Percentiles rank a stretch among this genome's conserved stretches.
These are phyloP conservation scores for Chenopodium quinoa DNA, from an alignment of 148 eudicot genomes.

Conservation along the genomic window DNA sequence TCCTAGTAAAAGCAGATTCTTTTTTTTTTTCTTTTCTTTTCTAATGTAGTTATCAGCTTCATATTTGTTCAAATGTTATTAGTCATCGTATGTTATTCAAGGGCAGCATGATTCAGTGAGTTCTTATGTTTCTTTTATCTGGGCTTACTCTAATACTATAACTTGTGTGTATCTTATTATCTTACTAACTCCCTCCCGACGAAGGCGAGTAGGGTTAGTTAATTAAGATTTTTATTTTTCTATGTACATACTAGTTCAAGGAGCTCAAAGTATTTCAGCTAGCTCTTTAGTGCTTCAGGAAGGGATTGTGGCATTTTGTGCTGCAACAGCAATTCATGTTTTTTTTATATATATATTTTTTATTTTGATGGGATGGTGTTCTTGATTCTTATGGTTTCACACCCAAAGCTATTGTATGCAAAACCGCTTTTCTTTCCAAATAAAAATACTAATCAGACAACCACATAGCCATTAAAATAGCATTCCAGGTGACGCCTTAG, in stretches of 20 bases:
- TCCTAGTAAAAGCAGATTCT: not conserved
- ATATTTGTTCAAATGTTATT: slow-evolving; percentile 1
- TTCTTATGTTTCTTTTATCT: not conserved
- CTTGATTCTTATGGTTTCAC: too few species aligned
- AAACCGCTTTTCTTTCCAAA: not conserved
- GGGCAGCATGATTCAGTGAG: slow-evolving; percentile 6
- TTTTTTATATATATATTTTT: too few species aligned
- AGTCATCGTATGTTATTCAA: not conserved
- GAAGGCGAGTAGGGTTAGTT: not conserved
- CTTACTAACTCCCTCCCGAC: not conserved
- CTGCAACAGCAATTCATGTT: too few species aligned
- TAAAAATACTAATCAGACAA: not conserved
- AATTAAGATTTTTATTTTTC: not conserved
- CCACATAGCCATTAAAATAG: not conserved
- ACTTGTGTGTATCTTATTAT: not conserved
- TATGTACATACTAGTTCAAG: not conserved
- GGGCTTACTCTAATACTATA: not conserved
- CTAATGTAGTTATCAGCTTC: not conserved
- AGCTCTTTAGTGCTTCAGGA: too few species aligned
- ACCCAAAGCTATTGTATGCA: too few species aligned
- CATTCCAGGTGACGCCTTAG: not conserved
- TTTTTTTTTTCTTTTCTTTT: slow-evolving; percentile 5
- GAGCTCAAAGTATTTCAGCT: not conserved
- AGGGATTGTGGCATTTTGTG: too few species aligned
- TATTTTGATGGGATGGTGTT: too few species aligned